phyloP scores from a whole-genome alignment of 1,284 basidiomycete genomes.

The Sporisorium reilianum region DNA sequence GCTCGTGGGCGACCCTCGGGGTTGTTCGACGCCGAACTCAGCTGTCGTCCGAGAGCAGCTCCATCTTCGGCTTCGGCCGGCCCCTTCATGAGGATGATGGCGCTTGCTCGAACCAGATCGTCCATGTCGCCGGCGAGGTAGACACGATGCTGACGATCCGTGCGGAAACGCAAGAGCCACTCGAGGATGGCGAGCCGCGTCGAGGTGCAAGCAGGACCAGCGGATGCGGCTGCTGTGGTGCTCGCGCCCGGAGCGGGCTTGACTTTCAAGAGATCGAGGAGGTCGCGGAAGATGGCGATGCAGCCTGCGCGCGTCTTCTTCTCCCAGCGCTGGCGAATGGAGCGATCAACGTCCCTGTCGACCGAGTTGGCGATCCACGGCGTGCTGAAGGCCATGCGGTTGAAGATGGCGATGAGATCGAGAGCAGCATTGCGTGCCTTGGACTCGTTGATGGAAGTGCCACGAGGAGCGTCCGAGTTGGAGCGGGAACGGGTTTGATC shows the following conservation, averaged over 20 bases:
- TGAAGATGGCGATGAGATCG: constrained; percentile 65
- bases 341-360: constrained; percentile 34
- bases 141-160: constrained; percentile 89
- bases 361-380: constrained; percentile 57
- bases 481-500: constrained; percentile 13
- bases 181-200: constrained; percentile 82
- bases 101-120: constrained; percentile 67
- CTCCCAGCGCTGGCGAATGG: constrained; percentile 42
- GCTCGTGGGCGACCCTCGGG: constrained; percentile 23
- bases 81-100: constrained; percentile 36
- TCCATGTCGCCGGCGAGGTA: constrained; percentile 75
- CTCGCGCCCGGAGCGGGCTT: constrained; percentile 9
- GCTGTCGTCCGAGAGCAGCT: constrained; percentile 50
- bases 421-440: constrained; percentile 55
- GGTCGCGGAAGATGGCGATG: constrained; percentile 62
- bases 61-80: constrained; percentile 25
- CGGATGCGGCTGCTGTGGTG: constrained; percentile 5
- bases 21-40: constrained; percentile 51
- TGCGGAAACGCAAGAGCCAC: constrained; percentile 88
- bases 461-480: constrained; percentile 10
- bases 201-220: constrained; percentile 22
- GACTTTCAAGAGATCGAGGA: constrained; percentile 56
- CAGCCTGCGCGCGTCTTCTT: constrained; percentile 53
- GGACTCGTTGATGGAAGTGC: constrained; percentile 15
- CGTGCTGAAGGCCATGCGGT: constrained; percentile 65